phyloP scores from a whole-genome alignment of 768 basidiomycete species.

The Lentinula guzmanii region DNA sequence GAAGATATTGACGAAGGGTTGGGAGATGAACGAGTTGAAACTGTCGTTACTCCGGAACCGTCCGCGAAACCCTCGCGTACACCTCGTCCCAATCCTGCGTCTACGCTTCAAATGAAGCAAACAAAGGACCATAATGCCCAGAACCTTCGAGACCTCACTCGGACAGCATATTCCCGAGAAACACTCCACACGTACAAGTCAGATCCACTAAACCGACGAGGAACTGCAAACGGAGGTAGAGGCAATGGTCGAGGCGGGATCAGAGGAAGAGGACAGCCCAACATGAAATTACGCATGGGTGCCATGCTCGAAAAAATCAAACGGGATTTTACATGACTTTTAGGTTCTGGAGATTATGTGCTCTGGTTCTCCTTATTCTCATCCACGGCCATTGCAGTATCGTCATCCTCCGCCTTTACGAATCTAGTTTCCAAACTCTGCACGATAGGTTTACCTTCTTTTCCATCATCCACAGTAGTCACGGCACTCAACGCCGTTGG shows the following conservation, averaged over 20 bases:
- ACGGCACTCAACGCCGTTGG: constrained; percentile 64
- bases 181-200: constrained; percentile 56
- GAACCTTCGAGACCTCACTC: constrained; percentile 55
- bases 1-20: constrained; percentile 8
- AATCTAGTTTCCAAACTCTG: constrained; percentile 57
- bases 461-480: constrained; percentile 34
- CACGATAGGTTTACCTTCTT: constrained; percentile 15
- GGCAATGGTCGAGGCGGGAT: constrained; percentile 15
- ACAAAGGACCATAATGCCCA: constrained; percentile 7
- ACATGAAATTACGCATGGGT: constrained; percentile 85
- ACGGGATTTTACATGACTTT: constrained; percentile 29
- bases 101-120: constrained; percentile 3
- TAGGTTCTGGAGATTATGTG: constrained; percentile 6
- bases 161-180: constrained; percentile 54
- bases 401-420: constrained; percentile 40
- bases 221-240: constrained; percentile 14
- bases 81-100: background rate
- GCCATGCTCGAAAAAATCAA: constrained; percentile 84
- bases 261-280: constrained; percentile 39
- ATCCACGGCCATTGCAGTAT: constrained; percentile 41
- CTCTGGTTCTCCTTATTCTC: constrained; percentile 50
- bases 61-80: constrained; percentile 1
- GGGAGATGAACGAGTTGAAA: constrained; percentile 5
- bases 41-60: constrained; percentile 9
- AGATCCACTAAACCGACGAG: constrained; percentile 28